Conservation (phyloP, 352 stramenopile species). For the Globisporangium radiosum region DNA sequence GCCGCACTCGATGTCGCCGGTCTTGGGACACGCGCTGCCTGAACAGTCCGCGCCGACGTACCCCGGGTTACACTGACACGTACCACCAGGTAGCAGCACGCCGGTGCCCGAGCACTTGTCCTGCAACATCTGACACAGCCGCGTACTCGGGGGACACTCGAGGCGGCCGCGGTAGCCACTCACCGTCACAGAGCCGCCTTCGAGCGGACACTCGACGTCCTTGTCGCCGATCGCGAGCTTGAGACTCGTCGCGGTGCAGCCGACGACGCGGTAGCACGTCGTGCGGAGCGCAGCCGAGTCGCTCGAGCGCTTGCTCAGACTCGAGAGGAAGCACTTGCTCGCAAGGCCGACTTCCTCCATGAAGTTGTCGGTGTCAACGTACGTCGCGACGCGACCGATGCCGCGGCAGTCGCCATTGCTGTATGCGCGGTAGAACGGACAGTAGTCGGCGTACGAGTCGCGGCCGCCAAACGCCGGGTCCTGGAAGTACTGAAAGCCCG, state of each 20-base stretch:
- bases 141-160: conserved; percentile 34
- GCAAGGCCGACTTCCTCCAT: conserved; percentile 46
- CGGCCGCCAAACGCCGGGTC: conserved; percentile 45
- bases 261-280: conserved; percentile 53
- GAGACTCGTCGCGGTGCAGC: conserved; percentile 34
- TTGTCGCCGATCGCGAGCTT: conserved; percentile 41
- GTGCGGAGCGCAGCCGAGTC: conserved; percentile 22
- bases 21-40: conserved; percentile 35
- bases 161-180: conserved; percentile 43
- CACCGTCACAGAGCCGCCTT: conserved; percentile 49
- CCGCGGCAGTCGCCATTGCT: conserved; percentile 73
- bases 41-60: conserved; percentile 50
- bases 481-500: conserved; percentile 79
- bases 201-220: conserved; percentile 49
- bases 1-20: conserved; percentile 30
- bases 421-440: conserved; percentile 69
- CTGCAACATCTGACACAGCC: conserved; percentile 58
- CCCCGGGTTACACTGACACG: conserved; percentile 51
- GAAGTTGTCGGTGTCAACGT: conserved; percentile 27
- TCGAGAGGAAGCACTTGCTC: conserved; percentile 74
- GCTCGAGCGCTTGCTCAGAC: conserved; percentile 38
- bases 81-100: conserved; percentile 38
- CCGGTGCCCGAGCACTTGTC: conserved; percentile 63
- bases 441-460: conserved; percentile 74
- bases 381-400: conserved; percentile 36